Conservation (phyloP, 768 basidiomycete genomes). For the Xerocomus brunneocitrinus region DNA sequence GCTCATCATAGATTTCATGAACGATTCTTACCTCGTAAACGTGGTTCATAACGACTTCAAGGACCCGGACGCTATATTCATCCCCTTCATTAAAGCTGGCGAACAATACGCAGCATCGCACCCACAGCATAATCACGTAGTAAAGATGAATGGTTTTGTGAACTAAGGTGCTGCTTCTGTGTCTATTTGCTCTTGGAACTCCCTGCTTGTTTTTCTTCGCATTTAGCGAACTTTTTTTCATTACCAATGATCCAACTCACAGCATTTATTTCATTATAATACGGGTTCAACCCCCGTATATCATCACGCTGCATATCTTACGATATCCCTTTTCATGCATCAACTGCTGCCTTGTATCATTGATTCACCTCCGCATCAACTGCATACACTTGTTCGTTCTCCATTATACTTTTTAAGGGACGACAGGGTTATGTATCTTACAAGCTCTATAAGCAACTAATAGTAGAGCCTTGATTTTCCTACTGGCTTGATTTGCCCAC, state of each 20-base stretch:
- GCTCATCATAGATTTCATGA: constrained; percentile 75
- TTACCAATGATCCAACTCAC: constrained; percentile 28
- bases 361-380: constrained; percentile 48
- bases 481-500: constrained; percentile 2
- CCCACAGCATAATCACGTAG: constrained; percentile 26
- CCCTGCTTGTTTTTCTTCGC: background rate
- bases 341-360: constrained; percentile 28
- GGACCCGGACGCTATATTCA: constrained; percentile 77
- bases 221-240: background rate
- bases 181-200: background rate
- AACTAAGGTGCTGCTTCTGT: constrained; percentile 16
- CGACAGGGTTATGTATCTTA: constrained; percentile 18
- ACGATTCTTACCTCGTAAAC: constrained; percentile 82
- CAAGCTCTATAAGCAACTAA: constrained; percentile 20
- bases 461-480: constrained; percentile 15
- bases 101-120: constrained; percentile 49
- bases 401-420: constrained; percentile 14
- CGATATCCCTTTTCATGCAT: constrained; percentile 23
- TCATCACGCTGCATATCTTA: constrained; percentile 26
- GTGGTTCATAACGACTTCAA: constrained; percentile 97
- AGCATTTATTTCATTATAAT: constrained; percentile 31
- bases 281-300: constrained; percentile 89
- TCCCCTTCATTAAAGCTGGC: constrained; percentile 77
- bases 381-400: constrained; percentile 38
- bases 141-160: constrained; percentile 36